Base-by-base conservation (phyloP, 345 rosid species). In the Erysimum cheiranthoides region DNA sequence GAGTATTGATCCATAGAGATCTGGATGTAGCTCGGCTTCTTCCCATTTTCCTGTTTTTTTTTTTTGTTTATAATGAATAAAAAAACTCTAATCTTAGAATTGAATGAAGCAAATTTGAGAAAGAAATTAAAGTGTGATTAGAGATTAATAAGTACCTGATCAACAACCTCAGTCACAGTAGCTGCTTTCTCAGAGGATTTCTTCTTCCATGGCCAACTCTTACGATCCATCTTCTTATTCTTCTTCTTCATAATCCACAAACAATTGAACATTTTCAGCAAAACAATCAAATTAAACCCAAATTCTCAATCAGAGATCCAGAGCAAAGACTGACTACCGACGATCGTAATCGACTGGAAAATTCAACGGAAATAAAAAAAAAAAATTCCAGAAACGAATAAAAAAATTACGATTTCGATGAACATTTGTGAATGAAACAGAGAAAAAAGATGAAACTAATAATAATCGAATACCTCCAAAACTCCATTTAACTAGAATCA, bases 151-250 rank as follows among this genome's bases (percentile, higher is more conserved):
- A 62, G 39, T 56, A 84, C 83, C 76, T 73, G 79, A 27, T 76
- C 73, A 66, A 81, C 78, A 31, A 78, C 84, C 4, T 82, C 84
- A 2, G 80, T 84, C 0, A 56, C 74, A 28, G 85, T 79, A 6
- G 82, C 81, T 57, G 81, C 16, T 75, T 88, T 94, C 17, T 92
- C 98, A 1, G 97, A 88, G 28, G 98, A 90, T 68, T 92, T 95
- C 82, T 88, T 95, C 96, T 92, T 95, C 99, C 98, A 92, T 13
- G 96, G 99, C 98, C 99, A 95, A 68, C 93, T 86, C 80, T 92
- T 85, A 52, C 92, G 92, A 73, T 92, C 99, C 98, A 95, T 95
- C 76, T 53, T 61, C 38, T 57, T n/a, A n/a, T n/a, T 70, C 60
- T 68, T 21, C 54, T 12, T 17, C 61, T 40, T 21, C 39, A 58